phyloP scores from a whole-genome alignment of 371 early-diverging fungal genomes.

The Dipsacomyces acuminosporus region DNA sequence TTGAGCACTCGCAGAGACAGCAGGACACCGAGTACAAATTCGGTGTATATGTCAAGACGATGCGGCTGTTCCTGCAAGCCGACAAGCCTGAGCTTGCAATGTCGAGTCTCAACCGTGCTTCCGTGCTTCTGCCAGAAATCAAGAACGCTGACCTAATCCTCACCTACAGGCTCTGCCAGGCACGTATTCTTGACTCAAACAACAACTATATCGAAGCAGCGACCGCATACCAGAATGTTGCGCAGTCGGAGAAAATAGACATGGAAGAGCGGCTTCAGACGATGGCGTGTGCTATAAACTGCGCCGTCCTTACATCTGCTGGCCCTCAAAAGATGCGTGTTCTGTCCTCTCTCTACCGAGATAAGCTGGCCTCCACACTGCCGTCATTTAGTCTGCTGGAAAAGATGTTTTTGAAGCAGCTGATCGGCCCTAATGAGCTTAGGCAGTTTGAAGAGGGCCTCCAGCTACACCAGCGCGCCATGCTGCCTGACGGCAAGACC shows the following conservation, averaged over 20 bases:
- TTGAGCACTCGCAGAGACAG: conserved; percentile 30
- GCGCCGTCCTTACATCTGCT: conserved; percentile 86
- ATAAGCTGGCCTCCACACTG: conserved; percentile 43
- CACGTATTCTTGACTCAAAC: conserved; percentile 79
- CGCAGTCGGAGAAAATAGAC: conserved; percentile 62
- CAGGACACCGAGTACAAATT: conserved; percentile 4
- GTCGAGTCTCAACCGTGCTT: conserved; percentile 17
- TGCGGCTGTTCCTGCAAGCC: conserved; percentile 26
- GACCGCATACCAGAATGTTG: conserved; percentile 76
- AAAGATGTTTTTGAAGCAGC: conserved; percentile 86
- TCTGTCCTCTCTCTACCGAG: conserved; percentile 87
- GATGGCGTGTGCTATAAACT: conserved; percentile 53
- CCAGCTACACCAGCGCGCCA: conserved; percentile 72
- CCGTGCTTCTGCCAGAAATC: conserved; percentile 7
- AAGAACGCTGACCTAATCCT: conserved; percentile 5
- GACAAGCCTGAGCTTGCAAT: conserved; percentile 18
- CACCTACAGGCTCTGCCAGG: conserved; percentile 62
- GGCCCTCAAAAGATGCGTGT: conserved; percentile 85
- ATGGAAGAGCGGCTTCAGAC: conserved; percentile 58
- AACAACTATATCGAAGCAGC: conserved; percentile 83
- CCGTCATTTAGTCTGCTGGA: conserved; percentile 71
- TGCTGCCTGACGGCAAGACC: conserved; percentile 66
- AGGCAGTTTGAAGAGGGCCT: conserved; percentile 70
- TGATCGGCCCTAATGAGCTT: conserved; percentile 71
- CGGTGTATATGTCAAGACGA: conserved; percentile 13